Evolutionary conservation across 2,329 filamentous ascomycete genomes (phyloP).

Genomic region (Metarhizium humberi): DNA sequence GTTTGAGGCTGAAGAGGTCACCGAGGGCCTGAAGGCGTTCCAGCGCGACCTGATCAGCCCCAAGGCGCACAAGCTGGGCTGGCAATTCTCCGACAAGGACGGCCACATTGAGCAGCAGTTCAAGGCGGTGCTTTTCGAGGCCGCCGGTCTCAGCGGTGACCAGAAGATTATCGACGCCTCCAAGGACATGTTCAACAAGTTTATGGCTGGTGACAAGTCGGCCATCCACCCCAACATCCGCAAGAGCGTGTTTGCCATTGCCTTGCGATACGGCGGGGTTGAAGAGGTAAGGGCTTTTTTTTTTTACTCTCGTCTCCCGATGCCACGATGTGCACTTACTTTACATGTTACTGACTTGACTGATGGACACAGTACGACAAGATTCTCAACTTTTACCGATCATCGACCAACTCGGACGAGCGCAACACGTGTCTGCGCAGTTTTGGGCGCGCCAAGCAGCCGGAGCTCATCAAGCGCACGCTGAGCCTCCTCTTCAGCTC

Average conservation of each 20-base stretch:
- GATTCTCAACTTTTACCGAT: slow-evolving; percentile 65
- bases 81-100: slow-evolving; percentile 76
- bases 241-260: slow-evolving; percentile 77
- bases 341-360: neutral
- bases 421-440: slow-evolving; percentile 83
- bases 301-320: too few relatives aligned
- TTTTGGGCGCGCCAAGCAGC: slow-evolving; percentile 68
- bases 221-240: slow-evolving; percentile 91
- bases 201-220: slow-evolving; percentile 64
- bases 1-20: slow-evolving; percentile 59
- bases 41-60: slow-evolving; percentile 66
- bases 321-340: too few relatives aligned
- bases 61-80: slow-evolving; percentile 80
- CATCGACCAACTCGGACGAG: slow-evolving; percentile 64
- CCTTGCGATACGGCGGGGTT: slow-evolving; percentile 72
- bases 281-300: slow-evolving; percentile 50
- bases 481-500: slow-evolving; percentile 65
- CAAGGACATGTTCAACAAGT: slow-evolving; percentile 85
- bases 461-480: slow-evolving; percentile 73
- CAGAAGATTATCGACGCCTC: slow-evolving; percentile 68
- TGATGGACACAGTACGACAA: slow-evolving; percentile 53
- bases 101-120: slow-evolving; percentile 90
- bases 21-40: slow-evolving; percentile 74
- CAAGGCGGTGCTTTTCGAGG: slow-evolving; percentile 83
- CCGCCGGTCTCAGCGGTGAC: slow-evolving; percentile 73